phyloP scores from a whole-genome alignment of 495 filamentous ascomycete genomes.

The Penicillium robsamsonii region DNA sequence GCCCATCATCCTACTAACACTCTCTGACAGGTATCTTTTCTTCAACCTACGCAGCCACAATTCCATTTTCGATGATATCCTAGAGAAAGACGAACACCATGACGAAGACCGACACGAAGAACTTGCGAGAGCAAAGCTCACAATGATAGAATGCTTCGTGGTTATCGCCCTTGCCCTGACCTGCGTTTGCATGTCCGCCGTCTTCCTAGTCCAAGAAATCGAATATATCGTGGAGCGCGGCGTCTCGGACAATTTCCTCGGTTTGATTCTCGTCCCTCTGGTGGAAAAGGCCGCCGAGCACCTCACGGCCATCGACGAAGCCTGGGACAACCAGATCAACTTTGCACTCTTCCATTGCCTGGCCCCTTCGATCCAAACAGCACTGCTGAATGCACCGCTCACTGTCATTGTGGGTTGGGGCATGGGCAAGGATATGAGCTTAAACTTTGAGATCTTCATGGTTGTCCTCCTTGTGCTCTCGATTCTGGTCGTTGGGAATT shows the following conservation, averaged over 20 bases:
- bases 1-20: slow-evolving; percentile 13
- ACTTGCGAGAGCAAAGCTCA: slow-evolving; percentile 65
- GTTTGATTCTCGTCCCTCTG: slow-evolving; percentile 69
- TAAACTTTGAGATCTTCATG: slow-evolving; percentile 89
- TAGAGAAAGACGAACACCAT: slow-evolving; percentile 67
- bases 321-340: slow-evolving; percentile 68
- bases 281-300: slow-evolving; percentile 94
- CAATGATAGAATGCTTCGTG: slow-evolving; percentile 69
- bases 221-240: slow-evolving; percentile 64
- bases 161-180: slow-evolving; percentile 65
- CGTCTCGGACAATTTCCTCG: slow-evolving; percentile 77
- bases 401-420: slow-evolving; percentile 86
- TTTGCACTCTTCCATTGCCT: slow-evolving; percentile 89
- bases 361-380: slow-evolving; percentile 85
- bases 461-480: slow-evolving; percentile 81
- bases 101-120: slow-evolving; percentile 70
- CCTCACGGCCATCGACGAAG: slow-evolving; percentile 86
- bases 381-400: slow-evolving; percentile 82
- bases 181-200: slow-evolving; percentile 75
- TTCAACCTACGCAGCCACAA: slow-evolving; percentile 86
- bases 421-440: slow-evolving; percentile 63
- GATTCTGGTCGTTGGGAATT: slow-evolving; percentile 82
- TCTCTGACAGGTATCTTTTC: slow-evolving; percentile 58
- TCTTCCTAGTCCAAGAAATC: slow-evolving; percentile 81
- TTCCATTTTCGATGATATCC: slow-evolving; percentile 68